Conservation (phyloP, 768 basidiomycete species). For the Neoboletus subvelutipes region DNA sequence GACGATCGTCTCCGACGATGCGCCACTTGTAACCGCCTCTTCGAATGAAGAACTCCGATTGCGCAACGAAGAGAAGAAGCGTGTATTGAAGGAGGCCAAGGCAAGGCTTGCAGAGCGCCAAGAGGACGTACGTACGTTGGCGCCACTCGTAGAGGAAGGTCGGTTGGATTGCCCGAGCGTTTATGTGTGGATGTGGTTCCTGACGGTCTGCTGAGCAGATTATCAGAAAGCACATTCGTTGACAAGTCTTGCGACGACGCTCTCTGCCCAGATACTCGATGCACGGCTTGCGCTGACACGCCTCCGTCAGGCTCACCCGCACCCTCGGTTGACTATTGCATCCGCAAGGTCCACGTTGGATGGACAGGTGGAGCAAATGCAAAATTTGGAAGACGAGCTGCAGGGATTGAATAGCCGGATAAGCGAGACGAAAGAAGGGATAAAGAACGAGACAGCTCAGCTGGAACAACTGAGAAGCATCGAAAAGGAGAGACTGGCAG, state of each 20-base stretch:
- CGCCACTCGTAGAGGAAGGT: constrained; percentile 72
- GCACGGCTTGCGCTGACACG: constrained; percentile 77
- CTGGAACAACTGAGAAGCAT: constrained; percentile 60
- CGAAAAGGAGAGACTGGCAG: constrained; percentile 62
- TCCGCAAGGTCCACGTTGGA: constrained; percentile 73
- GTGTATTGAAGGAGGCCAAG: constrained; percentile 63
- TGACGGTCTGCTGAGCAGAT: constrained; percentile 39
- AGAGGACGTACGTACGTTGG: constrained; percentile 58
- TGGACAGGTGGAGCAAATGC: constrained; percentile 78
- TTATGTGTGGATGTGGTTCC: background rate
- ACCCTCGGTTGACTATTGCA: constrained; percentile 74
- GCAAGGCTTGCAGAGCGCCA: constrained; percentile 58
- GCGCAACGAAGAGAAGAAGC: constrained; percentile 72
- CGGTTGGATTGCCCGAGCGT: background rate
- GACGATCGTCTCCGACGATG: constrained; percentile 84
- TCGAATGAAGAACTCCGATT: constrained; percentile 66
- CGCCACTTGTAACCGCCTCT: constrained; percentile 75
- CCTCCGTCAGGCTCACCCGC: constrained; percentile 76
- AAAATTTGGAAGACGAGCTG: constrained; percentile 65
- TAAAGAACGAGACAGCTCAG: constrained; percentile 56
- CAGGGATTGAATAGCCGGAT: constrained; percentile 51
- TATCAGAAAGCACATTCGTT: constrained; percentile 55
- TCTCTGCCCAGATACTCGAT: constrained; percentile 79
- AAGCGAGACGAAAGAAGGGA: constrained; percentile 53
- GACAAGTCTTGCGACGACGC: constrained; percentile 52